phyloP scores from a whole-genome alignment of 1,139 yeast genomes.

The Kazachstania sp. region DNA sequence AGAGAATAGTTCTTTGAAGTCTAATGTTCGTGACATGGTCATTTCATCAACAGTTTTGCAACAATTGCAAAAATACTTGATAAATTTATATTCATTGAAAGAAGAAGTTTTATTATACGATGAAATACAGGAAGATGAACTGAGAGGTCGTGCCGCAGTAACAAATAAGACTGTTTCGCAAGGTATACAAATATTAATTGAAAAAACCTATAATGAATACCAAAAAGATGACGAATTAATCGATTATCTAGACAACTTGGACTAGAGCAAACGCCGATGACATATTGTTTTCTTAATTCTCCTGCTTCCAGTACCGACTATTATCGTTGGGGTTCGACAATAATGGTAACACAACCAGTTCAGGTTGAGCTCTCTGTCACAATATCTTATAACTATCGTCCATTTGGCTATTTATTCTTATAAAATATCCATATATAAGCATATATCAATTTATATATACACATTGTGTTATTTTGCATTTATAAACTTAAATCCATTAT shows the following conservation, averaged over 20 bases:
- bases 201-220: not conserved
- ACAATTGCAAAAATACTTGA: slow-evolving; percentile 10
- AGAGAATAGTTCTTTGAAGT: not conserved
- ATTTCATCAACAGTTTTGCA: slow-evolving; percentile 5
- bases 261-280: not conserved
- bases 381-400: no score
- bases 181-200: not conserved
- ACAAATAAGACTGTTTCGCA: slow-evolving; percentile 1
- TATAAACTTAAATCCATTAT: no score
- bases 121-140: slow-evolving; percentile 10
- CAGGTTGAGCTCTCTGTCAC: no score
- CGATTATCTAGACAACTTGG: not conserved
- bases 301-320: no score
- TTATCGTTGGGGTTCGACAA: no score
- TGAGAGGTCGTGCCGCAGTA: slow-evolving; percentile 9
- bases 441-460: no score
- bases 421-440: no score
- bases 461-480: no score
- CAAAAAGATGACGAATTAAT: not conserved
- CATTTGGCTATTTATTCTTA: no score
- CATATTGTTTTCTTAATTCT: not conserved
- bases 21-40: not conserved
- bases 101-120: slow-evolving; percentile 10
- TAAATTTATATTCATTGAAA: slow-evolving; percentile 13
- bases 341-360: no score